Percentiles rank a stretch among this genome's conserved stretches.
These are phyloP conservation scores for Exophiala phaeomuriformis DNA, from an alignment of 2,329 filamentous ascomycete species.

Conservation along the genomic window DNA sequence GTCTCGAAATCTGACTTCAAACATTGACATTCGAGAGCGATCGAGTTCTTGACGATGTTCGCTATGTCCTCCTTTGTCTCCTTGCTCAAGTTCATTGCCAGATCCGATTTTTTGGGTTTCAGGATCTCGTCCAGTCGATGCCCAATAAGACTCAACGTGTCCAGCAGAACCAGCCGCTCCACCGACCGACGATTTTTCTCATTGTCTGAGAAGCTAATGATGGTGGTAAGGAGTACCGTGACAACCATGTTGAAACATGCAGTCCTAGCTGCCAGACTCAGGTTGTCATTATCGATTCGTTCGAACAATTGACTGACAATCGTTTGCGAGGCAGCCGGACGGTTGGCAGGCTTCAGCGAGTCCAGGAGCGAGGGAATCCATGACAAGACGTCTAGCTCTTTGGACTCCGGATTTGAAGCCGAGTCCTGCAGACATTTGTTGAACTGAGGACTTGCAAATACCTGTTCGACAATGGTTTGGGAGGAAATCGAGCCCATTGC, in stretches of 20 bases:
- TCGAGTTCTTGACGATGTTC: constrained; percentile 57
- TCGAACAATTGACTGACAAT: constrained; percentile 68
- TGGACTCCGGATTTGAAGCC: not conserved
- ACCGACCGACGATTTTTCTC: constrained; percentile 40
- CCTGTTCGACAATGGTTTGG: constrained; percentile 71
- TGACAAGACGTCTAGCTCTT: constrained; percentile 50
- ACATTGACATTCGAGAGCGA: constrained; percentile 65
- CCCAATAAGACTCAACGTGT: constrained; percentile 42
- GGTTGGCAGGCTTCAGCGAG: constrained; percentile 67
- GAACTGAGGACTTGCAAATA: constrained; percentile 67
- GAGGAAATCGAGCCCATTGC: constrained; percentile 75
- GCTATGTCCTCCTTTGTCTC: constrained; percentile 50
- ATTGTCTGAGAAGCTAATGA: constrained; percentile 43
- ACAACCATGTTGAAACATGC: constrained; percentile 43
- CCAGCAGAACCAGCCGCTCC: constrained; percentile 42
- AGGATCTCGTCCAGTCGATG: constrained; percentile 52
- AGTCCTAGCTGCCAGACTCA: constrained; percentile 38
- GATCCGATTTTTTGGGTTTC: constrained; percentile 33
- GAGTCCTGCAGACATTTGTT: constrained; percentile 43
- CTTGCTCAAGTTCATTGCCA: constrained; percentile 43
- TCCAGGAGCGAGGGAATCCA: constrained; percentile 74
- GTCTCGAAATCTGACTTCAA: constrained; percentile 61
- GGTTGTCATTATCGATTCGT: constrained; percentile 40
- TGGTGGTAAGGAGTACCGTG: constrained; percentile 39
- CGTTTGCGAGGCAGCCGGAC: constrained; percentile 72